Conservation (phyloP, 2,329 filamentous ascomycete species). For the Xylariaceae sp. region DNA sequence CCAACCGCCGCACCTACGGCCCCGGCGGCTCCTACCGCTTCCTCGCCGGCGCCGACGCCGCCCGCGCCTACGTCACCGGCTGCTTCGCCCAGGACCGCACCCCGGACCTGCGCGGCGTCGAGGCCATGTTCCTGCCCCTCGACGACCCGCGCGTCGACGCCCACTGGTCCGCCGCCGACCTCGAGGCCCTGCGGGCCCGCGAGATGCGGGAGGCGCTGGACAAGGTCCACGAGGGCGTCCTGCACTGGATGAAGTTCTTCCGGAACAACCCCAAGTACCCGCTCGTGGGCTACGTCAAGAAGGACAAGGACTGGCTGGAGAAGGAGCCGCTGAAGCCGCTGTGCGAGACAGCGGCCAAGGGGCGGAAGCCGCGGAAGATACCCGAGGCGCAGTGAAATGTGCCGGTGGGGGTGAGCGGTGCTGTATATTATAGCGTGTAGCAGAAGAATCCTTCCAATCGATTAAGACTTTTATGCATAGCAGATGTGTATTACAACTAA, state of each 20-base stretch:
- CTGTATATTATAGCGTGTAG: too few species aligned
- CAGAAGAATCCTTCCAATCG: too few species aligned
- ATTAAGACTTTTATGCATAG: too few species aligned
- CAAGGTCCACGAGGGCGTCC: constrained; percentile 62
- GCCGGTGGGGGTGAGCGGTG: neutral
- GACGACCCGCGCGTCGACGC: constrained; percentile 60
- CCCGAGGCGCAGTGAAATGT: constrained; percentile 40
- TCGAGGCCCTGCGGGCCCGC: constrained; percentile 49
- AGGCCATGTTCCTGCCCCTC: constrained; percentile 73
- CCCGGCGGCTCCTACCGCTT: constrained; percentile 82
- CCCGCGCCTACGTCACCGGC: constrained; percentile 84
- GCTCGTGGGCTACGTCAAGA: constrained; percentile 70
- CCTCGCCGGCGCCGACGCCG: constrained; percentile 83
- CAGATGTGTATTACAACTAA: too few species aligned
- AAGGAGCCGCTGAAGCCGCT: constrained; percentile 58
- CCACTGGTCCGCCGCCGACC: constrained; percentile 50
- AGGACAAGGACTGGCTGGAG: constrained; percentile 57
- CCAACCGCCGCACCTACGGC: constrained; percentile 66
- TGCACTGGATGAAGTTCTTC: constrained; percentile 84
- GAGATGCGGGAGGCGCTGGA: constrained; percentile 63
- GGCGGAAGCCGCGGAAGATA: constrained; percentile 50
- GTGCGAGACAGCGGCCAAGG: constrained; percentile 66
- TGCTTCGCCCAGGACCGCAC: constrained; percentile 86
- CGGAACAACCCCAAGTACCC: constrained; percentile 74
- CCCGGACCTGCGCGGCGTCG: constrained; percentile 79